Evolutionary conservation across 208 protist genomes (phyloP).

Genomic region (Leishmania aethiopica): DNA sequence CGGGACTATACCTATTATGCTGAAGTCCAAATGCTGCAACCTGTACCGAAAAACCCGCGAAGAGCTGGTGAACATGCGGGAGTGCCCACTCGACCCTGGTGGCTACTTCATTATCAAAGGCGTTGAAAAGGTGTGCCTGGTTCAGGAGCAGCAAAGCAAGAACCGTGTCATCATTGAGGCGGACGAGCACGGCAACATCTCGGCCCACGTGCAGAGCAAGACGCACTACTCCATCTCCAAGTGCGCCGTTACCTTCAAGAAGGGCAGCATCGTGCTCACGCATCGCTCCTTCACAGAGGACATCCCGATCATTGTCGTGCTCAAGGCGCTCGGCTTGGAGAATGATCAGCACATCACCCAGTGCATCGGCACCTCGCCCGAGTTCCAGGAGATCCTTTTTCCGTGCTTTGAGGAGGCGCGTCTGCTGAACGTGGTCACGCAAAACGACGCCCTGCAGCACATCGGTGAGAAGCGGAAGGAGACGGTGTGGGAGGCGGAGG

Average conservation of each 20-base stretch:
- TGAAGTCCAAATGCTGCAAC: constrained; percentile 97
- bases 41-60: constrained; percentile 89
- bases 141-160: constrained; percentile 97
- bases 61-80: constrained; percentile 95
- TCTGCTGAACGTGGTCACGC: constrained; percentile 79
- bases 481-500: constrained; percentile 66
- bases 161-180: constrained; percentile 98
- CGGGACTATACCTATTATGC: constrained; percentile 99
- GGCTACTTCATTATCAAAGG: constrained; percentile 99
- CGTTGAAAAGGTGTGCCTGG: constrained; percentile 98
- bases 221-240: constrained; percentile 96
- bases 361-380: constrained; percentile 93
- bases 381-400: constrained; percentile 91
- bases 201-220: constrained; percentile 87
- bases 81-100: constrained; percentile 99
- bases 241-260: constrained; percentile 94
- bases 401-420: constrained; percentile 97
- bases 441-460: constrained; percentile 96
- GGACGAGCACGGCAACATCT: constrained; percentile 84
- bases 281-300: constrained; percentile 99
- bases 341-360: constrained; percentile 99
- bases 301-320: constrained; percentile 96
- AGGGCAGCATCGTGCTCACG: constrained; percentile 96
- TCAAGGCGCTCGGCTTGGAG: constrained; percentile 98
- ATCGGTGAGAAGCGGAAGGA: constrained; percentile 95